Base-by-base conservation (phyloP, 1,284 basidiomycete species). In the Ceratobasidium sp. region DNA sequence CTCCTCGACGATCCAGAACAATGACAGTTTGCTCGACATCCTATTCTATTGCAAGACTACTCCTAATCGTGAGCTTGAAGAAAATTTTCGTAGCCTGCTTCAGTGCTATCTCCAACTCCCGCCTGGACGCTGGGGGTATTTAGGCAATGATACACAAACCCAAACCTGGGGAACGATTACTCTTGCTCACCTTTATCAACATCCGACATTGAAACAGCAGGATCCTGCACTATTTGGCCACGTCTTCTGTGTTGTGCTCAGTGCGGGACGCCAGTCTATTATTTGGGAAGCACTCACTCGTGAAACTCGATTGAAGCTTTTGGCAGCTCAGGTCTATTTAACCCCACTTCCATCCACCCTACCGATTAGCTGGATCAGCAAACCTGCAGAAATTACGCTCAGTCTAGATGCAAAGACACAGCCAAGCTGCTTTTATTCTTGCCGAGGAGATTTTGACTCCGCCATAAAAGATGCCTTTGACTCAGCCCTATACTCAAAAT, bases 171-270 rank as follows among this genome's bases (percentile, higher is more conserved):
- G n/a, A n/a, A n/a, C n/a, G n/a, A n/a, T n/a, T n/a, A 52, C 4
- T 33, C 17, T 68, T 6, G 20, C 2, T 3, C 17, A 3, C 13
- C 26, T 68, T 4, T 68, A 54, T 28, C 28, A 68, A 52, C 12
- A 68, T 28, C 3, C 4, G 6, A 33, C 4, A 5, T 28, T 68
- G 23, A 46, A 46, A 40, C 1, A 3, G 5, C 20, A 6, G 3
- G 50, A 68, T 28, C 66, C 66, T 6, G 46, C 66, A 38, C 28
- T 68, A 12, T 68, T 68, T 38, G 66, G 66, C 2, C 26, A 13
- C n/a, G 66, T 68, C 15, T 68, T 68, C 48, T 42, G 50, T 26
- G 2, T 23, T 46, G 44, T 71, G 42, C 54, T 71, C 4, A 56
- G 38, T 12, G n/a, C 38, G 23, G 68, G 68, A 7, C 54, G 59